Conservation (phyloP, 2,329 filamentous ascomycete genomes). For the Phaeophleospora eucalypticola region DNA sequence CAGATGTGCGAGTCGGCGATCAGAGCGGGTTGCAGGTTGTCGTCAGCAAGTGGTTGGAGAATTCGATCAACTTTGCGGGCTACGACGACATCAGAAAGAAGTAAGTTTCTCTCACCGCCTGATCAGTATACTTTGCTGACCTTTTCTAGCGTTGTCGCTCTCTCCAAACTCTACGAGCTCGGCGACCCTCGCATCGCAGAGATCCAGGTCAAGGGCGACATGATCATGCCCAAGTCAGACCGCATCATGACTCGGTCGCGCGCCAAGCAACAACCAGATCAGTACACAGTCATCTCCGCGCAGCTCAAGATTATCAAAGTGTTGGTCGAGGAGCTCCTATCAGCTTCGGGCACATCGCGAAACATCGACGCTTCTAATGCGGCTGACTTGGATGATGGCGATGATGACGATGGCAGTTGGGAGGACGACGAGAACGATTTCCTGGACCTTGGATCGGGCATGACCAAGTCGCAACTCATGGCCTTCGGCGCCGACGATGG, state of each 20-base stretch:
- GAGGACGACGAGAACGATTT: constrained; percentile 74
- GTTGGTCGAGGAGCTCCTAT: constrained; percentile 83
- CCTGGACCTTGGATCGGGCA: constrained; percentile 64
- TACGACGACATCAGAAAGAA: constrained; percentile 98
- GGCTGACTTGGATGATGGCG: constrained; percentile 60
- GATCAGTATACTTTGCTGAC: no score
- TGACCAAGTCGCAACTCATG: constrained; percentile 70
- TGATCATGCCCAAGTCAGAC: constrained; percentile 74
- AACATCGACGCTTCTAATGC: constrained; percentile 55
- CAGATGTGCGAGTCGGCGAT: constrained; percentile 73
- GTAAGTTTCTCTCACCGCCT: constrained; percentile 54
- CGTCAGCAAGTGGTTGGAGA: constrained; percentile 92
- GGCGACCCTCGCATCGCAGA: constrained; percentile 75
- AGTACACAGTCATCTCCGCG: constrained; percentile 81
- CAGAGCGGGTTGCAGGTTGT: constrained; percentile 85
- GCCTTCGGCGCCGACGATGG: constrained; percentile 58
- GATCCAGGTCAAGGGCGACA: constrained; percentile 84
- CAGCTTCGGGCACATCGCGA: constrained; percentile 59
- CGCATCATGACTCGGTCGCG: constrained; percentile 92
- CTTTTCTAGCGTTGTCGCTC: constrained; percentile 84
- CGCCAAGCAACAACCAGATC: constrained; percentile 81
- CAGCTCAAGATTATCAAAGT: constrained; percentile 95
- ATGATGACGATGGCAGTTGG: constrained; percentile 70
- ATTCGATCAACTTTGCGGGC: constrained; percentile 94
- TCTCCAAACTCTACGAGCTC: constrained; percentile 85